Evolutionary conservation across 805 yeast genomes (phyloP), one percentile per base, ranked within the genome.

Genomic region (Yamadazyma takamatsuzukensis): DNA sequence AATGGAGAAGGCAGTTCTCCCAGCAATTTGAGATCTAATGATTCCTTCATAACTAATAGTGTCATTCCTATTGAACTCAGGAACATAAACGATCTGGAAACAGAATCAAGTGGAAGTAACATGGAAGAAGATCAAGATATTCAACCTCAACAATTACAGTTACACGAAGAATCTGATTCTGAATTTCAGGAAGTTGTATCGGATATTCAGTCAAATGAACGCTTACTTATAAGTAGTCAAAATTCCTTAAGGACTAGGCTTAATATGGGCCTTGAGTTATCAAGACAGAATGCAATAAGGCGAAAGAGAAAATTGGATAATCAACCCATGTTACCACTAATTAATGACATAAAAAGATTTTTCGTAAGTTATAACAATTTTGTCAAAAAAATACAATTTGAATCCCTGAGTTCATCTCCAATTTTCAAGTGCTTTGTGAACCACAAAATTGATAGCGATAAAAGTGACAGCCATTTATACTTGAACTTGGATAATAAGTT

Each of bases 261-360:
- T n/a, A n/a, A n/a, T n/a, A n/a, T n/a, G n/a, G n/a, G n/a, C n/a
- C n/a, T n/a, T n/a, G n/a, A n/a, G n/a, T 30, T 34, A 26, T 15
- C 30, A 12, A 19, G 37, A 26, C 30, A 18, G 27, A 34, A 34
- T 25, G 37, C 37, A 11, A 29, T 34, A 15, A 29, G 37, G 9
- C 13, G 37, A 16, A 23, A 7, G 5, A 11, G 11, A 5, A 19
- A 29, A 19, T 8, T 19, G 22, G 22, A 8, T 8, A 19, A 8
- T 19, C 22, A 8, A 8, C 22, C 22, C 22, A 19, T 19, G 11
- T 11, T 11, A 11, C 22, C 8, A 8, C 22, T 11, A 19, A 8
- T 11, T 16, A 13, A 9, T 12, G 15, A 9, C 22, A 33, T 33
- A 4, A 33, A 33, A 23, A 18, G 9, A 10, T 21, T 21, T 3